Evolutionary conservation across 2,329 filamentous ascomycete species (phyloP).

Genomic region (Fusarium sp.): DNA sequence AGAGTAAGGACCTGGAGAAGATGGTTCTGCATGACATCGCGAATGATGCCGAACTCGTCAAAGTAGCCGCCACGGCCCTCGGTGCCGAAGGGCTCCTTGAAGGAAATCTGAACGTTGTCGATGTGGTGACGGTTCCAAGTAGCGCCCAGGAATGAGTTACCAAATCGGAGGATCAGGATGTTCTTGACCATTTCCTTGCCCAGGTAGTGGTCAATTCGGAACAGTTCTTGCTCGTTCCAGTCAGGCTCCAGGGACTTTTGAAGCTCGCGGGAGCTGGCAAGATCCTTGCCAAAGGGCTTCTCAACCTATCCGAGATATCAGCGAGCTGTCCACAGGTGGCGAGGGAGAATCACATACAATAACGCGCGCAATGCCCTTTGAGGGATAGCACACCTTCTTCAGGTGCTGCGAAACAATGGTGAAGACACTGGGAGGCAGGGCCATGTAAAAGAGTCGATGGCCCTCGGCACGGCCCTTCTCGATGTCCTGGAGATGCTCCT

Average conservation of each 20-base stretch:
- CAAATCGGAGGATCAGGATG: constrained; percentile 96
- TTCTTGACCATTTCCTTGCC: constrained; percentile 99
- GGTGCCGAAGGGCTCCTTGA: constrained; percentile 99
- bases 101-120: constrained; percentile 98
- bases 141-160: constrained; percentile 97
- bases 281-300: constrained; percentile 99
- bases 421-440: constrained; percentile 96
- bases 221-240: constrained; percentile 99
- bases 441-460: constrained; percentile 99
- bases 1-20: constrained; percentile 95
- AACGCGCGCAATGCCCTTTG: constrained; percentile 89
- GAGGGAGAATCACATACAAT: constrained; percentile 69
- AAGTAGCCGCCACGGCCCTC: constrained; percentile 99
- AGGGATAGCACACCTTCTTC: constrained; percentile 97
- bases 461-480: constrained; percentile 86
- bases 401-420: constrained; percentile 97
- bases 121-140: constrained; percentile 99
- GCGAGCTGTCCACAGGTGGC: background rate
- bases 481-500: constrained; percentile 85
- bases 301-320: constrained; percentile 75
- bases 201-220: constrained; percentile 99
- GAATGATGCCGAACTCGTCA: constrained; percentile 98
- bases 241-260: constrained; percentile 95
- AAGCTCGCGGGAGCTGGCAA: constrained; percentile 91
- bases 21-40: constrained; percentile 99